These are phyloP conservation scores for Termitomyces titanicus DNA, from an alignment of 768 basidiomycete genomes.

Conservation along the genomic window DNA sequence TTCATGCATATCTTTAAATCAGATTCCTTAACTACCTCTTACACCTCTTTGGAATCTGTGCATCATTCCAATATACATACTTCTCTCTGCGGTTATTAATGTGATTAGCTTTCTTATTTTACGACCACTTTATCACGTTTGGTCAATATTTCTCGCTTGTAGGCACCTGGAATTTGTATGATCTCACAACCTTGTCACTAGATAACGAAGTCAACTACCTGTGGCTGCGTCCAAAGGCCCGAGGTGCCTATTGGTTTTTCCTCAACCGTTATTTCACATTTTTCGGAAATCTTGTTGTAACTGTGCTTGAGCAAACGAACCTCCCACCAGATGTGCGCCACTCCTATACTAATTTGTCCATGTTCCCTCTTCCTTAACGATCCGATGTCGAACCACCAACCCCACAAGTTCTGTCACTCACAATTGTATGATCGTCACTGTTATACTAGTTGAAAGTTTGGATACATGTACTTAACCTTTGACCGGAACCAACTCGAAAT, in stretches of 20 bases:
- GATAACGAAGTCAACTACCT: constrained; percentile 38
- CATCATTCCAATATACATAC: constrained; percentile 11
- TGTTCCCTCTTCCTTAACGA: no score
- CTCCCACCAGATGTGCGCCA: constrained; percentile 21
- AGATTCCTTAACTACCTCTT: constrained; percentile 23
- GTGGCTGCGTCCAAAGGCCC: constrained; percentile 38
- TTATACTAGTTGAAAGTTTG: no score
- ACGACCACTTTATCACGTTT: constrained; percentile 35
- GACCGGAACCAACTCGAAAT: no score
- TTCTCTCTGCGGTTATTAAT: neutral
- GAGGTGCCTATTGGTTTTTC: constrained; percentile 42
- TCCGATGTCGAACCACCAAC: no score
- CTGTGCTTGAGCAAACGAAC: constrained; percentile 25
- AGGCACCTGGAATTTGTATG: neutral
- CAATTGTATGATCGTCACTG: no score
- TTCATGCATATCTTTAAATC: constrained; percentile 15
- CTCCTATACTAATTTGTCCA: neutral
- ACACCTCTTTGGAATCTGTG: constrained; percentile 30
- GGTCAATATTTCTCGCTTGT: constrained; percentile 17
- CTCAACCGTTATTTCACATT: constrained; percentile 47
- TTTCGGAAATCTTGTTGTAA: constrained; percentile 32
- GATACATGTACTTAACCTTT: no score
- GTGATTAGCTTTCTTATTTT: constrained; percentile 31
- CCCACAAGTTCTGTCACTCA: no score
- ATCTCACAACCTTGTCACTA: constrained; percentile 8